These are phyloP conservation scores for Scutellaria minor DNA, from an alignment of 257 asterid genomes.

Conservation along the genomic window DNA sequence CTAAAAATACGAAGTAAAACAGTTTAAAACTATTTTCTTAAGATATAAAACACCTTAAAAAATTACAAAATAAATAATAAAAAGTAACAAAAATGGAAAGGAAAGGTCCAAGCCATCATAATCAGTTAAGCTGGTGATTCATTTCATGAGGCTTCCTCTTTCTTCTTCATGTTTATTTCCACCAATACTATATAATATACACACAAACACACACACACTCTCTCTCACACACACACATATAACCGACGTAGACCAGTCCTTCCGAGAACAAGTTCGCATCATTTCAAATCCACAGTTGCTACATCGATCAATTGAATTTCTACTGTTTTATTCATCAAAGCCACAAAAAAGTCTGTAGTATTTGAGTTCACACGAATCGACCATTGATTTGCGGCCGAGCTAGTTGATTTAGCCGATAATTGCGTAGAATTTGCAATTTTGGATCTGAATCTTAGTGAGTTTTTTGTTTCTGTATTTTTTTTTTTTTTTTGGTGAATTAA, in stretches of 20 bases:
- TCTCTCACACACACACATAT: too few species aligned
- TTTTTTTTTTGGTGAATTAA: slow-evolving; percentile 14
- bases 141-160: neutral
- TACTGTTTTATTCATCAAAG: neutral
- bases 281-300: slow-evolving; percentile 17
- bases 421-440: neutral
- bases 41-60: too few species aligned
- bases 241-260: too few species aligned
- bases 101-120: neutral
- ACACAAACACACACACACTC: neutral
- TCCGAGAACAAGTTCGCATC: slow-evolving; percentile 1
- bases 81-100: neutral
- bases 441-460: slow-evolving; percentile 39
- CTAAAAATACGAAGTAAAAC: too few species aligned
- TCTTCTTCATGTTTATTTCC: neutral
- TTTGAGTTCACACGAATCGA: neutral
- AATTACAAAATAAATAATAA: too few species aligned
- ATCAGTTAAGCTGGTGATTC: neutral
- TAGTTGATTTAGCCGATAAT: slow-evolving; percentile 23
- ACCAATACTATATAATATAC: neutral
- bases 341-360: slow-evolving; percentile 6
- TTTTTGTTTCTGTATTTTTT: neutral
- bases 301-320: slow-evolving; percentile 19
- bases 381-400: slow-evolving; percentile 2
- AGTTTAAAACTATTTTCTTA: too few species aligned